Evolutionary conservation across 1,139 yeast genomes (phyloP), one percentile per base, ranked within the genome.

Genomic region (Kodamaea arcana): DNA sequence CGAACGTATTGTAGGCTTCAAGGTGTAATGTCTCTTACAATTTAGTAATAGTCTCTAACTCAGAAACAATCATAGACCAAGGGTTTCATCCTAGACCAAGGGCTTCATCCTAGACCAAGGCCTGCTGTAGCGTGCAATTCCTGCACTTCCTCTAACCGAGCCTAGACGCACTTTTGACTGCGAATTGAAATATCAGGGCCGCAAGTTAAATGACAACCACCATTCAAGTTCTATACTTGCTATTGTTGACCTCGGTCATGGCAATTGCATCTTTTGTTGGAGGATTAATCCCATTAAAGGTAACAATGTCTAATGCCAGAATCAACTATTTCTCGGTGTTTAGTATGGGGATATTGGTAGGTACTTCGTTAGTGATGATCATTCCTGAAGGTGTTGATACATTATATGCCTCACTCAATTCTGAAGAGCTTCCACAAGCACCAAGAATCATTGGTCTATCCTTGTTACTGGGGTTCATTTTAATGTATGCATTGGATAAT

Each of bases 341-440:
- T 35, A 79, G 84, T 40, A 69, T 73, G 48, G 92, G 92, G 0
- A 61, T 83, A 17, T 63, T 83, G 32, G 61, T 81, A 4, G 81
- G 87, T 3, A 76, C 88, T 0, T 70, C 84, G 1, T 53, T 81
- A 35, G 66, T 78, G n/a, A 65, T 83, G 15, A 77, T 82, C 16
- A 67, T 83, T 14, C 92, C 92, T 0, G 92, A 83, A 53, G 88
- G 88, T 4, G 62, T 78, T 24, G 78, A 72, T 44, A 67, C 71
- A 3, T 51, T 75, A 34, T 65, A 61, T 35, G 50, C 54, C 10
- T 52, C 58, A n/a, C 40, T 44, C 35, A 32, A 51, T 37, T 34
- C 47, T 25, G 47, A 39, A 44, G 51, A 42, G 29, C 23, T 27
- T 40, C 46, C 15, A 16, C n/a, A 8, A 11, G 40, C 49, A 58